Base-by-base conservation (phyloP, 2,329 filamentous ascomycete species). In the Coleophoma crateriformis region DNA sequence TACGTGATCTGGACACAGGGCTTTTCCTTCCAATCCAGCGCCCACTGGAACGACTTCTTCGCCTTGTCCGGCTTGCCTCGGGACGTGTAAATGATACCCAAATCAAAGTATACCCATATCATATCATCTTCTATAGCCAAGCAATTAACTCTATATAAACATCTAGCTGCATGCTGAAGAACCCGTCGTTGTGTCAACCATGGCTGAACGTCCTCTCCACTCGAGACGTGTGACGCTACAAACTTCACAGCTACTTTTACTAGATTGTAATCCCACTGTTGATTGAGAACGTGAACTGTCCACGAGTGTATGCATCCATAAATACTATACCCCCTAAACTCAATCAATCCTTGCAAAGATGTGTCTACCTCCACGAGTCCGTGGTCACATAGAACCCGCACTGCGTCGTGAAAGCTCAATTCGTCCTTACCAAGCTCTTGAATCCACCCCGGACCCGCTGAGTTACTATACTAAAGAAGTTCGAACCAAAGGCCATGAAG, bases 401-500 rank as follows among this genome's bases (percentile, higher is more conserved):
- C 44, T 6, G 40, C 35, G 0, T 20, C 10, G 40, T 52, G 58
- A 19, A 63, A 63, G 2, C 34, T 45, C 1, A 63, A 44, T 37
- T 45, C 43, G 45, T 49, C 54, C 53, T 52, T 51, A 33, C 51
- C 46, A 13, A 50, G 39, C 8, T 33, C 50, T 47, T 54, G 14
- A 27, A 63, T 47, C 61, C 59, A 64, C 2, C 22, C 14, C 3
- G 59, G 62, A 6, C 46, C 49, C 13, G 33, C 27, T 7, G 44
- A 49, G 32, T 42, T 27, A 38, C 46, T 45, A 34, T 55, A 64
- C 64, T 2, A 52, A 62, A 75, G 52, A n/a, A 76, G 61, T 48
- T 73, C 65, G 53, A 64, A 73, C 72, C 68, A 76, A 4, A 77
- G 53, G 50, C 73, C 69, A n/a, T 61, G 48, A 14, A 76, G 64